Percentiles rank a stretch among this genome's conserved stretches.
Conservation (phyloP, 495 filamentous ascomycete species). For the Trichoderma reesei region DNA sequence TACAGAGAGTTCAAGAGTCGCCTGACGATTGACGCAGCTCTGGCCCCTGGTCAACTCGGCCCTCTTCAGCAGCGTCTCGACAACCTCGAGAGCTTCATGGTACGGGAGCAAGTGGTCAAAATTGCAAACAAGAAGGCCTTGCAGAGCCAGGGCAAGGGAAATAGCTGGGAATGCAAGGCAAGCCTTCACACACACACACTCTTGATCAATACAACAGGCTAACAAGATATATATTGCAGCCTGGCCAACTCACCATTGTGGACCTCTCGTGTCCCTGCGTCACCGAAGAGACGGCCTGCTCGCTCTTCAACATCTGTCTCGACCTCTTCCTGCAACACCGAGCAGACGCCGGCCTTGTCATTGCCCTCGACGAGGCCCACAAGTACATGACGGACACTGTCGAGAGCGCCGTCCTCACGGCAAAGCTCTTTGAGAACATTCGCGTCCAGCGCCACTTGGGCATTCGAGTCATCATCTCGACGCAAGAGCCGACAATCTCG, state of each 20-base stretch:
- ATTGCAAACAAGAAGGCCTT: not conserved
- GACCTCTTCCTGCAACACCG: constrained; percentile 48
- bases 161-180: constrained; percentile 24
- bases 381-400: constrained; percentile 31
- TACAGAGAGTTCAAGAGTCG: constrained; percentile 40
- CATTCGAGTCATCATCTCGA: constrained; percentile 58
- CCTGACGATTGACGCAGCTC: constrained; percentile 24
- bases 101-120: constrained; percentile 19
- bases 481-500: constrained; percentile 72
- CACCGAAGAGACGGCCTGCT: constrained; percentile 53
- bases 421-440: constrained; percentile 53
- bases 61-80: constrained; percentile 49
- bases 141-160: constrained; percentile 15
- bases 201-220: not conserved
- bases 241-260: constrained; percentile 57
- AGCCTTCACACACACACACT: not conserved
- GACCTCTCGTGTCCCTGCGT: constrained; percentile 68
- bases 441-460: constrained; percentile 62
- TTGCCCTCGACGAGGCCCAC: constrained; percentile 34
- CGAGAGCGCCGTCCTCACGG: constrained; percentile 47
- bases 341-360: constrained; percentile 26
- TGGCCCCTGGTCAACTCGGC: constrained; percentile 36
- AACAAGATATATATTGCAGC: constrained; percentile 16
- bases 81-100: constrained; percentile 49
- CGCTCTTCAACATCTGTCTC: constrained; percentile 59